These are phyloP conservation scores for Paecilomyces dactylethromorphus DNA, from an alignment of 2,329 filamentous ascomycete genomes.

Conservation along the genomic window DNA sequence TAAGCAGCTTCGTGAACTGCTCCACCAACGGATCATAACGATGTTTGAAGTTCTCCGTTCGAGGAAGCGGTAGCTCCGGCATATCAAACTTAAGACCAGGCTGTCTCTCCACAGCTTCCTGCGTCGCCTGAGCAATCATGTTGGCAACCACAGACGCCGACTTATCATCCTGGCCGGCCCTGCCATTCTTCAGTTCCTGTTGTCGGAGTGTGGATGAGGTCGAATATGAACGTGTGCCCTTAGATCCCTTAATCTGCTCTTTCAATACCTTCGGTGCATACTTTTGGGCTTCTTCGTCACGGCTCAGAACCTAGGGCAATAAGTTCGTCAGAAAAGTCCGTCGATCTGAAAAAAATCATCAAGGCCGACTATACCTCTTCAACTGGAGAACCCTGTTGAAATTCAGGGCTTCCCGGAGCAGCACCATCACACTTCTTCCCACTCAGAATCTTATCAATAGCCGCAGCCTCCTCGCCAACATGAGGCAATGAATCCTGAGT, in stretches of 20 bases:
- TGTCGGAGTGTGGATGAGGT: constrained; percentile 42
- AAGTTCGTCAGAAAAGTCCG: background rate
- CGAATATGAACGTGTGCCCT: constrained; percentile 50
- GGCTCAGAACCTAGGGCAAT: constrained; percentile 51
- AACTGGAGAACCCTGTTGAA: constrained; percentile 60
- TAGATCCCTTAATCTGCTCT: constrained; percentile 46
- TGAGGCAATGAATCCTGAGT: constrained; percentile 50
- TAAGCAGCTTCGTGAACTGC: constrained; percentile 85
- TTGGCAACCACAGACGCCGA: constrained; percentile 26
- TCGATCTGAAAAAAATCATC: background rate
- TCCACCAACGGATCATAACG: constrained; percentile 79
- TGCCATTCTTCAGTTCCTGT: constrained; percentile 19
- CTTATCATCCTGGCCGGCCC: constrained; percentile 16
- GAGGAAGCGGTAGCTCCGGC: constrained; percentile 60
- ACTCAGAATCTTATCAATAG: constrained; percentile 53
- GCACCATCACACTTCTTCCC: constrained; percentile 28
- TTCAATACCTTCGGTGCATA: constrained; percentile 63
- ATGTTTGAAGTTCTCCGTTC: constrained; percentile 61
- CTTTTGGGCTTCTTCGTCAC: constrained; percentile 55
- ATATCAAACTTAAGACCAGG: constrained; percentile 72
- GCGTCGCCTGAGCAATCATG: constrained; percentile 29
- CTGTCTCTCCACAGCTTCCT: constrained; percentile 27
- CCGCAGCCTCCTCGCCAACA: constrained; percentile 60
- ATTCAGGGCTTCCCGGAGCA: constrained; percentile 48
- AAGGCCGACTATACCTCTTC: constrained; percentile 47